Base-by-base conservation (phyloP, 106 monocot genomes). In the Iris macrosiphon region DNA sequence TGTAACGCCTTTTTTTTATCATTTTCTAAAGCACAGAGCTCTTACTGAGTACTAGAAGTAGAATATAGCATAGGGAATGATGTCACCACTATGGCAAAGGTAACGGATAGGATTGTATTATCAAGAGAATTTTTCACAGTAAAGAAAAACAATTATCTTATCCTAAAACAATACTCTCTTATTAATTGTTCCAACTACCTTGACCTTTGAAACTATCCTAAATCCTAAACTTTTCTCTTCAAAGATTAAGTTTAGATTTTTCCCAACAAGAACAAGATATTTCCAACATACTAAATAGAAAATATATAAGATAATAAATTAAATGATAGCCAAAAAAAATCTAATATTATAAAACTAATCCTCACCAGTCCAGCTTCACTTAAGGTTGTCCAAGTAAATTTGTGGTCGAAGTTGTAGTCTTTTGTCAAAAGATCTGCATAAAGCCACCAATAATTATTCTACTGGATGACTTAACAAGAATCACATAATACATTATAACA, bases 391-490 rank as follows among this genome's bases (percentile, higher is more conserved):
- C 78, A 55, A 38, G 69, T 67, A 47, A 82, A 82, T 19, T 82
- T 88, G 18, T 88, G 67, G 25, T 88, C 68, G 30, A 79, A 88
- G 55, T n/a, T 79, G 71, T 82, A 88, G 42, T 88, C 87, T 55
- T 73, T 88, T 56, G 75, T 71, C 59, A 88, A 67, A 64, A 88
- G 82, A 88, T 88, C 87, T 88, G 82, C 75, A 72, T 23, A 3
- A 4, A 57, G 41, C 39, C 11, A 67, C 30, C 26, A 25, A 10
- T 33, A 47, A 40, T 29, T 16, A 40, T 30, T 10, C 40, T 23
- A 56, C 5, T 6, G 39, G 17, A 14, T 27, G 13, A 67, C 45
- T 22, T 35, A 56, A 44, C 44, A 7, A 30, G 15, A 45, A 66
- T 9, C 8, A 21, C 4, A 65, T 2, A 54, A 43, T 28, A 38